phyloP scores from a whole-genome alignment of 1,284 basidiomycete species.

The Vanrija sp. region DNA sequence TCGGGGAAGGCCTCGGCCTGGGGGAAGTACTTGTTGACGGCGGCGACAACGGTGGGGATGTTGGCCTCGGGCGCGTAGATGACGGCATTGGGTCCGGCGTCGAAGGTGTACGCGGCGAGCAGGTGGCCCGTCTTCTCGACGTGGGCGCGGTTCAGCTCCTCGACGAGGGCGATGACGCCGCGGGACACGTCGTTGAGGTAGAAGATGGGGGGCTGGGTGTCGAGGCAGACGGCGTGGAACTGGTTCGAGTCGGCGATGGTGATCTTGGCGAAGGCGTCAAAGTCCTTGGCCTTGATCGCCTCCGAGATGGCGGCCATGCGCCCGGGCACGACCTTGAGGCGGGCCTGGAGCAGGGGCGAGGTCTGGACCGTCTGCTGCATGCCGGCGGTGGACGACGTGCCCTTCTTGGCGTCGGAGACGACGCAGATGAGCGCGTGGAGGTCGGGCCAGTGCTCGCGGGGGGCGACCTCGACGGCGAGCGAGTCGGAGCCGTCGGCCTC shows the following conservation, averaged over 20 bases:
- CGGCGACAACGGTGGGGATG: conserved; percentile 68
- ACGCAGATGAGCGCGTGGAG: conserved; percentile 97
- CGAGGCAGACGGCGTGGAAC: conserved; percentile 96
- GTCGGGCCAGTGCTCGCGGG: conserved; percentile 85
- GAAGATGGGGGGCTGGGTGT: conserved; percentile 96
- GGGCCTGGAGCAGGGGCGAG: conserved; percentile 79
- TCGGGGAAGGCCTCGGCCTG: conserved; percentile 70
- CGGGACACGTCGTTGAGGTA: conserved; percentile 97
- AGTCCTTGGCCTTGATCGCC: conserved; percentile 78
- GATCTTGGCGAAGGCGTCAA: conserved; percentile 80
- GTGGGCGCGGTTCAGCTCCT: conserved; percentile 88
- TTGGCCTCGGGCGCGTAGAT: conserved; percentile 82
- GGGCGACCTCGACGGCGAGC: conserved; percentile 80
- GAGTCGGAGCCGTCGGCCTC: conserved; percentile 74
- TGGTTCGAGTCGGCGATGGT: conserved; percentile 98
- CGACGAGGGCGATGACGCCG: conserved; percentile 76
- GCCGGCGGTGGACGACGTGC: conserved; percentile 86
- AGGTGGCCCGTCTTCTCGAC: conserved; percentile 60
- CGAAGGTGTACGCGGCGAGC: conserved; percentile 94
- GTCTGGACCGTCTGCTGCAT: conserved; percentile 98
- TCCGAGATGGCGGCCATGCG: conserved; percentile 77
- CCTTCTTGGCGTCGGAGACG: conserved; percentile 94
- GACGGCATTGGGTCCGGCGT: conserved; percentile 97
- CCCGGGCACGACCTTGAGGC: conserved; percentile 82
- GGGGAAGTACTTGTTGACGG: conserved; percentile 79